A percentile compares a stretch with the other conserved stretches of the same genome.
These are phyloP conservation scores for Marasmius fiardii DNA, from an alignment of 1,284 basidiomycete species.

Conservation along the genomic window DNA sequence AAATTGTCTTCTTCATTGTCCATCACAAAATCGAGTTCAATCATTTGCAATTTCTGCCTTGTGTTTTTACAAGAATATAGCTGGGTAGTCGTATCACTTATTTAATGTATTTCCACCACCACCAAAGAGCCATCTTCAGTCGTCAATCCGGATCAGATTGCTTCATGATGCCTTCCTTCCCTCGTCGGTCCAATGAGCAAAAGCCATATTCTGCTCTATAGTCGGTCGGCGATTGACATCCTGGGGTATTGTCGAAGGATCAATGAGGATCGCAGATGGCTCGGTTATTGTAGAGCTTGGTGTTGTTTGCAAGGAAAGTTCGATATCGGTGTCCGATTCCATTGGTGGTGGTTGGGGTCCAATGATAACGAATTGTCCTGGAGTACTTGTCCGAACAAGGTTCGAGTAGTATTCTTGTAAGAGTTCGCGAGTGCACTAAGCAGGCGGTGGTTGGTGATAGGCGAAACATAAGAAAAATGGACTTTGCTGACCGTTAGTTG, in stretches of 20 bases:
- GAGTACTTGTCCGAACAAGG: constrained; percentile 74
- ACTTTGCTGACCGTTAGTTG: constrained; percentile 75
- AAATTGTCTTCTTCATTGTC: constrained; percentile 2
- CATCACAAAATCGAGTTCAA: constrained; percentile 4
- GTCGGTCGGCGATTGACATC: constrained; percentile 55
- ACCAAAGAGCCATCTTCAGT: background rate
- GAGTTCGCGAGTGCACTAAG: constrained; percentile 73
- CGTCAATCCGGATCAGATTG: too few species aligned
- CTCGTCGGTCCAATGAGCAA: constrained; percentile 38
- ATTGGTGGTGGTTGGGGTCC: constrained; percentile 37
- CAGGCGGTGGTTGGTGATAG: constrained; percentile 8
- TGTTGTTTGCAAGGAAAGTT: constrained; percentile 54
- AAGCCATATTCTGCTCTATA: constrained; percentile 79
- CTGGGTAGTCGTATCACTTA: constrained; percentile 14
- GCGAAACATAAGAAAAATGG: constrained; percentile 19
- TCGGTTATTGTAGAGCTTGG: constrained; percentile 23
- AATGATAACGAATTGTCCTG: constrained; percentile 51
- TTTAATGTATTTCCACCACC: constrained; percentile 11
- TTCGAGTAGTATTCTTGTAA: constrained; percentile 84
- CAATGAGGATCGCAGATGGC: constrained; percentile 40
- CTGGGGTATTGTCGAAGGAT: constrained; percentile 44
- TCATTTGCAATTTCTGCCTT: constrained; percentile 24
- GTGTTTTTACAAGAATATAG: constrained; percentile 17
- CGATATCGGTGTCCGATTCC: constrained; percentile 61
- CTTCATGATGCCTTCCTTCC: background rate